Base-by-base conservation (phyloP, 371 early-diverging fungal genomes). In the Zychaea mexicana region DNA sequence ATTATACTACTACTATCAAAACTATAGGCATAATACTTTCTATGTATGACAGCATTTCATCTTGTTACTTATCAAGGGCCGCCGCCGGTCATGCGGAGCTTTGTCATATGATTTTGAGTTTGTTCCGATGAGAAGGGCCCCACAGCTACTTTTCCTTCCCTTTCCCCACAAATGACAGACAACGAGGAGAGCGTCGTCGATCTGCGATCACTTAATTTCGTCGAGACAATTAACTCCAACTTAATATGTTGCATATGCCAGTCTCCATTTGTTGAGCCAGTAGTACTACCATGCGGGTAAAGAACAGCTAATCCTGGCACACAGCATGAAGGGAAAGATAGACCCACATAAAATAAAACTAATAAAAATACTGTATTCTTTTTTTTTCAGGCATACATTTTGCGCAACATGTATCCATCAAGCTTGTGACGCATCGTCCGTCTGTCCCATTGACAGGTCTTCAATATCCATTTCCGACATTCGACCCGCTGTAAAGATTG, bases 361-460 rank as follows among this genome's bases (percentile, higher is more conserved):
- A n/a, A n/a, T n/a, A n/a, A n/a, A n/a, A n/a, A n/a, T n/a, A n/a
- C n/a, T n/a, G n/a, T n/a, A n/a, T n/a, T n/a, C n/a, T n/a, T 54
- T 36, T 57, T 21, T 45, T 22, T 10, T 47, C 54, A 88, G 89
- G 7, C 92, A 91, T 69, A 91, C 90, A 0, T 92, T 86, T 69
- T 92, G 92, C 58, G 62, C 67, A 27, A 56, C 66, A 28, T 92
- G 92, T 62, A 90, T 90, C 24, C 64, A 74, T 36, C 83, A 83
- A 65, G 83, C 87, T 10, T 59, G 88, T 15, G 81, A 84, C 38
- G 67, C 77, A 17, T 81, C 77, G 9, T 64, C 72, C 0, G 64
- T 82, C n/a, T 92, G 92, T 55, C 92, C 92, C 0, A 78, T 90
- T 15, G 90, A 90, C 53, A 81, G 92, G 6, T 72, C 85, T 0